Base-by-base conservation (phyloP, 2,329 filamentous ascomycete species). In the Emergomyces africanus region DNA sequence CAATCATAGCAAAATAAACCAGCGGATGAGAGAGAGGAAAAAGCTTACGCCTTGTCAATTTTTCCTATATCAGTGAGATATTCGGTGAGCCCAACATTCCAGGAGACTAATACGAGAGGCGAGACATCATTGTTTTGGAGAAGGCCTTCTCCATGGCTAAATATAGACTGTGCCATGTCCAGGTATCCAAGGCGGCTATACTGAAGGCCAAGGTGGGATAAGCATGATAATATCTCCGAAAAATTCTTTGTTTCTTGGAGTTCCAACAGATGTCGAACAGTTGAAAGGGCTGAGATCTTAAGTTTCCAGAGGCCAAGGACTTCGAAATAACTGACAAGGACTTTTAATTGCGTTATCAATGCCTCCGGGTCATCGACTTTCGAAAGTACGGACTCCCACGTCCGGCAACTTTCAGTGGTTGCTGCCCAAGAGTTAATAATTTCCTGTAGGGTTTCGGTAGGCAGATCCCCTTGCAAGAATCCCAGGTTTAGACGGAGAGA, bases 41-140 rank as follows among this genome's bases (percentile, higher is more conserved):
- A 4, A 59, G 65, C 65, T 65, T 68, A 74, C 72, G 78, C 86
- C 71, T 87, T 84, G 10, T 84, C 79, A 18, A 82, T 74, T 55
- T 84, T 83, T 10, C 86, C 87, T 14, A 85, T 80, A 1, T 82
- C 81, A 20, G 91, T 75, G 33, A 86, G 78, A 69, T 90, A 90
- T 69, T 95, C 89, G 0, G 88, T 85, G 61, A 85, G 84, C 0
- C 84, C 83, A 6, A 96, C 74, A 63, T 90, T 81, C 69, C 87
- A 87, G 39, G 78, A 76, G 15, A 86, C 64, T 33, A 70, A 72
- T 15, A 78, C 74, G 55, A 79, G 71, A 10, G 73, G 71, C 2
- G 78, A 75, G 1, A 77, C 64, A 1, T 70, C 69, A 46, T 71
- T 70, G 9, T 69, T 70, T 12, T 69, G 66, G 5, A 79, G 64